Conservation (phyloP, 2,329 filamentous ascomycete species). For the Fusarium brevicatenulatum region DNA sequence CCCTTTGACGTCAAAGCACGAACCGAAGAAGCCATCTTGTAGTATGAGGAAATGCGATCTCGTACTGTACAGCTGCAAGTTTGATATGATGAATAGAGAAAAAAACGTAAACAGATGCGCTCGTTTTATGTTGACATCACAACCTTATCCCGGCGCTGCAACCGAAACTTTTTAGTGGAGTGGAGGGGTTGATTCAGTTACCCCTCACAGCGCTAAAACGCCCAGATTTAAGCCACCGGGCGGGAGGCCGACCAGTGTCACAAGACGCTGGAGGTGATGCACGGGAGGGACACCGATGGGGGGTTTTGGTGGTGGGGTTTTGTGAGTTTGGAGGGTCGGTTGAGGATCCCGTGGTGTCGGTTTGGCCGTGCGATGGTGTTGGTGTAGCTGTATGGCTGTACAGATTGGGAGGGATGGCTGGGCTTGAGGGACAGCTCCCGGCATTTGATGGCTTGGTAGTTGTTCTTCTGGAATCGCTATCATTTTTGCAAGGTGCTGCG, state of each 20-base stretch:
- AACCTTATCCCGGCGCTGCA: background rate
- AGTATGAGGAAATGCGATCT: background rate
- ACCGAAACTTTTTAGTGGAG: slow-evolving; percentile 21
- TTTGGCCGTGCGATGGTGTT: background rate
- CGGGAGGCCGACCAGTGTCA: slow-evolving; percentile 19
- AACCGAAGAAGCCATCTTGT: slow-evolving; percentile 36
- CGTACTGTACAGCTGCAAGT: slow-evolving; percentile 5
- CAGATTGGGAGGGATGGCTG: background rate
- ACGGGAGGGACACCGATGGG: background rate
- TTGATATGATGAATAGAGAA: background rate
- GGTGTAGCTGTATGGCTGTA: background rate
- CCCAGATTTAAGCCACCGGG: background rate
- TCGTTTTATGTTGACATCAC: slow-evolving; percentile 25
- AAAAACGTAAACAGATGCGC: background rate
- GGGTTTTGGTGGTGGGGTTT: background rate
- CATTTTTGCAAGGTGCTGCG: background rate
- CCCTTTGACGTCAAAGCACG: slow-evolving; percentile 34
- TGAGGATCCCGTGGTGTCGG: slow-evolving; percentile 11
- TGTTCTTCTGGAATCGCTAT: background rate
- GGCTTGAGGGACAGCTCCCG: background rate
- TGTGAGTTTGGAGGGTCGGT: background rate
- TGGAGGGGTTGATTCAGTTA: background rate
- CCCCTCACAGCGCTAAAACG: slow-evolving; percentile 16
- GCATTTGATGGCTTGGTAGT: background rate
- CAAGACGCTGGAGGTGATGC: slow-evolving; percentile 1